Conservation (phyloP, 306 rosid species). For the Rosa chinensis region DNA sequence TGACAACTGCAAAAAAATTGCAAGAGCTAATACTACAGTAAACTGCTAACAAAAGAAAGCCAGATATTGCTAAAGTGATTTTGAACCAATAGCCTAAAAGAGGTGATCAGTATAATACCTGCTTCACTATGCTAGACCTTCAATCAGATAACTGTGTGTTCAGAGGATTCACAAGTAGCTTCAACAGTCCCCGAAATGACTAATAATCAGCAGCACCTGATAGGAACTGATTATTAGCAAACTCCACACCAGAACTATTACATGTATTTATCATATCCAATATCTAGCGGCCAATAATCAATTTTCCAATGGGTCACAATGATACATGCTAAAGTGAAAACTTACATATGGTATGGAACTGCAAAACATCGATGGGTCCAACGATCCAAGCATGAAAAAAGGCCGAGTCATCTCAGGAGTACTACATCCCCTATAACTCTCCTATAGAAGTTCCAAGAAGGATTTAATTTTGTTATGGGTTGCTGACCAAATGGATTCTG, state of each 20-base stretch:
- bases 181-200: constrained; percentile 77
- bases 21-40: not conserved
- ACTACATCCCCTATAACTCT: constrained; percentile 22
- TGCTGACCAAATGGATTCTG: constrained; percentile 72
- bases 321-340: not conserved
- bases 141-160: constrained; percentile 94
- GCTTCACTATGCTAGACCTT: constrained; percentile 97
- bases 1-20: constrained; percentile 11
- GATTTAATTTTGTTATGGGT: constrained; percentile 53
- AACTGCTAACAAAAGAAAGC: not conserved
- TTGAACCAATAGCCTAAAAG: constrained; percentile 15
- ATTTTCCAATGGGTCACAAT: not conserved
- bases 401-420: not conserved
- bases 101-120: constrained; percentile 49
- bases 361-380: not conserved
- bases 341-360: not conserved
- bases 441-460: constrained; percentile 56
- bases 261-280: not conserved
- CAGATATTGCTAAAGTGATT: constrained; percentile 5
- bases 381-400: not conserved
- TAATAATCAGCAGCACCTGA: constrained; percentile 94
- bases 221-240: constrained; percentile 21
- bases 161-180: constrained; percentile 93
- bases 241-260: not conserved
- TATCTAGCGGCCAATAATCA: not conserved